phyloP scores from a whole-genome alignment of 257 asterid genomes.

The Paulownia fortunei region DNA sequence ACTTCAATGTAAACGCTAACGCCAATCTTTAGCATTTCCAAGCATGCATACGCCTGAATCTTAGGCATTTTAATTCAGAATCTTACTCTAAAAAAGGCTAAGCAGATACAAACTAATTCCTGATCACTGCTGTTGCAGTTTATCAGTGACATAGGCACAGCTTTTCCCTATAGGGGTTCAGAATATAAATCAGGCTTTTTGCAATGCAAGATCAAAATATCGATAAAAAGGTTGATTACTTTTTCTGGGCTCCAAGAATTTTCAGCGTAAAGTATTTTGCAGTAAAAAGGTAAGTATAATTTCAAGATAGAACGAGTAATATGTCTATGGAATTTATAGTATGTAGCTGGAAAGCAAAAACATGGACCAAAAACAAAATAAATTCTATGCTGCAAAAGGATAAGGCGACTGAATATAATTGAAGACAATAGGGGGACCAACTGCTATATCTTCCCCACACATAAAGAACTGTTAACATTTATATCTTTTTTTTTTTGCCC shows the following conservation, averaged over 20 bases:
- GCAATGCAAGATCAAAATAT: neutral
- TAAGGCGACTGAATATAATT: slow-evolving; percentile 35
- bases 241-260: slow-evolving; percentile 29
- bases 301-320: neutral
- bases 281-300: slow-evolving; percentile 28
- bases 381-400: slow-evolving; percentile 27
- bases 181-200: slow-evolving; percentile 33
- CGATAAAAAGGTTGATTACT: neutral
- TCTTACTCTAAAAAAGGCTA: slow-evolving; percentile 1
- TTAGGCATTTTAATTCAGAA: neutral
- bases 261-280: slow-evolving; percentile 21
- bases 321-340: neutral
- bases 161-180: slow-evolving; percentile 38
- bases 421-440: slow-evolving; percentile 49
- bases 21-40: too few relatives aligned
- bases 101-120: slow-evolving; percentile 17
- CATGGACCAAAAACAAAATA: neutral
- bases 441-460: slow-evolving; percentile 20
- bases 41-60: neutral
- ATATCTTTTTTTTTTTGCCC: slow-evolving; percentile 7
- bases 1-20: too few relatives aligned
- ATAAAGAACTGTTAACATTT: slow-evolving; percentile 41
- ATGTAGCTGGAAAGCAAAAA: neutral
- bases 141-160: slow-evolving; percentile 37
- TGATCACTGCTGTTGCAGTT: slow-evolving; percentile 25